phyloP scores from a whole-genome alignment of 768 basidiomycete species.

The Cystobasidium onofrii region DNA sequence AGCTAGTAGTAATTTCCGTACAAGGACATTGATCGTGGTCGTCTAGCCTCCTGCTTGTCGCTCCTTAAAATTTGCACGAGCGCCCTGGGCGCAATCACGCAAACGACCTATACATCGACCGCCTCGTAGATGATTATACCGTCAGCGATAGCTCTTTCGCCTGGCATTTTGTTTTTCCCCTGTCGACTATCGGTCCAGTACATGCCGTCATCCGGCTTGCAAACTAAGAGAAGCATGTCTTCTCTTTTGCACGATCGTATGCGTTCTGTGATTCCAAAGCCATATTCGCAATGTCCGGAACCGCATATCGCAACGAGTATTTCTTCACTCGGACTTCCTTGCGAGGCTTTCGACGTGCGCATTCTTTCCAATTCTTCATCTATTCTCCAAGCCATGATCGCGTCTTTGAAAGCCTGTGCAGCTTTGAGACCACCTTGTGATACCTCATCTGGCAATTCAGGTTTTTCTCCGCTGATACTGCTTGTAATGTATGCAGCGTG shows the following conservation, averaged over 20 bases:
- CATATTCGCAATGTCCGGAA: conserved; percentile 22
- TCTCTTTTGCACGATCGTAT: background rate
- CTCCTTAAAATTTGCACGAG: too few species aligned
- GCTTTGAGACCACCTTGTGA: conserved; percentile 16
- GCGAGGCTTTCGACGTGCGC: background rate
- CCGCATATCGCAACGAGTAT: conserved; percentile 18
- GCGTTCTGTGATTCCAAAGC: conserved; percentile 14
- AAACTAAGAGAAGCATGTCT: background rate
- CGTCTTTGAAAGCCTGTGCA: conserved; percentile 29
- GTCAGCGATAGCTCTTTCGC: background rate
- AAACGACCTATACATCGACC: background rate
- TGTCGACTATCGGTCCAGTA: conserved; percentile 15
- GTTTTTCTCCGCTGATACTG: conserved; percentile 6
- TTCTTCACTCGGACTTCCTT: background rate
- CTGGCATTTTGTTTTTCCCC: background rate
- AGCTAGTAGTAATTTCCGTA: too few species aligned
- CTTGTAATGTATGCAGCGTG: conserved; percentile 18
- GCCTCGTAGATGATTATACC: conserved; percentile 14
- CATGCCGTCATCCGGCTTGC: conserved; percentile 9
- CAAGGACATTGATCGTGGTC: too few species aligned
- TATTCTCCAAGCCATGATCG: conserved; percentile 22
- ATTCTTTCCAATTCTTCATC: background rate
- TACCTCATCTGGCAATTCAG: background rate
- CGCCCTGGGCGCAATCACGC: too few species aligned
- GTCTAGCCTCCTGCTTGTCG: too few species aligned